Percentiles rank a stretch among this genome's conserved stretches.
Conservation (phyloP, 2,329 filamentous ascomycete species). For the Aspergillus sp. region DNA sequence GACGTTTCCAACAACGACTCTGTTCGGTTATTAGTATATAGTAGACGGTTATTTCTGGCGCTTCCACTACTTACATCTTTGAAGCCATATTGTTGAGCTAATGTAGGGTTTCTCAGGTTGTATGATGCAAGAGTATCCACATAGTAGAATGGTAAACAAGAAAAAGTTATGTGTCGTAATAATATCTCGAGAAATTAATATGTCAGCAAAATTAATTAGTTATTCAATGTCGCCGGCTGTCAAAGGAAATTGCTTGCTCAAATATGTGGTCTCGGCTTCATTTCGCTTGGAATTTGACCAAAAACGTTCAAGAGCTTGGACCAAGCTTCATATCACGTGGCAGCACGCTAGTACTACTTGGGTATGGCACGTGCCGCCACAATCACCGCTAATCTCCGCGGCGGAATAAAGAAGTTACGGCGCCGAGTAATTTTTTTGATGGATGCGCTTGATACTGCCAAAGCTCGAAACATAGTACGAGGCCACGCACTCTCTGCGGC, state of each 20-base stretch:
- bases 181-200: neutral
- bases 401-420: conserved; percentile 32
- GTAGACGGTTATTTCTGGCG: neutral
- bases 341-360: conserved; percentile 1
- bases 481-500: conserved; percentile 20
- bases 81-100: conserved; percentile 48
- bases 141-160: neutral
- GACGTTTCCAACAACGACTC: conserved; percentile 75
- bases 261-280: neutral
- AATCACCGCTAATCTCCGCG: conserved; percentile 24
- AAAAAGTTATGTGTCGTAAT: neutral
- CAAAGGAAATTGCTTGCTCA: neutral
- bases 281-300: conserved; percentile 10
- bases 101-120: conserved; percentile 1
- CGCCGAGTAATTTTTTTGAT: conserved; percentile 41
- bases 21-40: conserved; percentile 30
- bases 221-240: neutral
- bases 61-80: conserved; percentile 53
- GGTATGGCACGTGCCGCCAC: conserved; percentile 7
- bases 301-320: conserved; percentile 32
- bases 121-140: conserved; percentile 15
- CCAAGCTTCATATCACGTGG: conserved; percentile 31
- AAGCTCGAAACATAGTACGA: conserved; percentile 19
- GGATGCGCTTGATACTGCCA: conserved; percentile 1
- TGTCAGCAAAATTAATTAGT: neutral